These are phyloP conservation scores for Coemansia sp. DNA, from an alignment of 192 early-diverging fungal species.

Conservation along the genomic window DNA sequence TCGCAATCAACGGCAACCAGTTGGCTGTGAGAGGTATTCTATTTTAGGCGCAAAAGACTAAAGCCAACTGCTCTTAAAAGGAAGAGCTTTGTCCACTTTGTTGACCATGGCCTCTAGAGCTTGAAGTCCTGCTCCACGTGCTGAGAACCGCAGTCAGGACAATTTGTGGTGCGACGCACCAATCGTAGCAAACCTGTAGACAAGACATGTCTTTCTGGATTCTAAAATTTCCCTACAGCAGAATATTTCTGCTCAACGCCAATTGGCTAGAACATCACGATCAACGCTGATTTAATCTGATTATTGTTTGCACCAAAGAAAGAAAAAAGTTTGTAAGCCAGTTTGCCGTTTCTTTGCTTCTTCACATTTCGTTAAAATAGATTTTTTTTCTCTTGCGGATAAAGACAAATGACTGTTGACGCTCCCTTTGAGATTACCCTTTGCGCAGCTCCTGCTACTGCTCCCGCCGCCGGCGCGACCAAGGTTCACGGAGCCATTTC, in stretches of 20 bases:
- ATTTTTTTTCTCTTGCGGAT: not conserved
- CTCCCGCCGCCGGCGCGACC: slow-evolving; percentile 27
- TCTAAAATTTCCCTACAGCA: too few relatives aligned
- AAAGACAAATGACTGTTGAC: slow-evolving; percentile 27
- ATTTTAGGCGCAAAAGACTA: too few relatives aligned
- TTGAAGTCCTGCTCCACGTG: too few relatives aligned
- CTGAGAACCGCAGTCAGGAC: too few relatives aligned
- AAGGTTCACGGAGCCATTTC: slow-evolving; percentile 35
- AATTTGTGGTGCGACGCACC: too few relatives aligned
- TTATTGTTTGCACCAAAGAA: not conserved
- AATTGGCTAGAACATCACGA: not conserved
- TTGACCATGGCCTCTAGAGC: too few relatives aligned
- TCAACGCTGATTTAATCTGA: slow-evolving; percentile 1
- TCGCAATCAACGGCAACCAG: too few relatives aligned
- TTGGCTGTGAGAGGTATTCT: too few relatives aligned
- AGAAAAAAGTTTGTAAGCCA: not conserved
- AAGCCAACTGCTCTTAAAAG: too few relatives aligned
- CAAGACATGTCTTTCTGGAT: too few relatives aligned
- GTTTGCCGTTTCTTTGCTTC: not conserved
- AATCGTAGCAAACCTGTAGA: too few relatives aligned
- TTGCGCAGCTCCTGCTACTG: slow-evolving; percentile 30
- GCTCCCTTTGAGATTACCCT: slow-evolving; percentile 37
- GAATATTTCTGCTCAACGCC: not conserved
- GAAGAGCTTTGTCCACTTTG: too few relatives aligned
- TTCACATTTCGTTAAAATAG: not conserved